Evolutionary conservation across 306 rosid genomes (phyloP), one percentile per base, ranked within the genome.

Genomic region (Adenanthera pavonina): DNA sequence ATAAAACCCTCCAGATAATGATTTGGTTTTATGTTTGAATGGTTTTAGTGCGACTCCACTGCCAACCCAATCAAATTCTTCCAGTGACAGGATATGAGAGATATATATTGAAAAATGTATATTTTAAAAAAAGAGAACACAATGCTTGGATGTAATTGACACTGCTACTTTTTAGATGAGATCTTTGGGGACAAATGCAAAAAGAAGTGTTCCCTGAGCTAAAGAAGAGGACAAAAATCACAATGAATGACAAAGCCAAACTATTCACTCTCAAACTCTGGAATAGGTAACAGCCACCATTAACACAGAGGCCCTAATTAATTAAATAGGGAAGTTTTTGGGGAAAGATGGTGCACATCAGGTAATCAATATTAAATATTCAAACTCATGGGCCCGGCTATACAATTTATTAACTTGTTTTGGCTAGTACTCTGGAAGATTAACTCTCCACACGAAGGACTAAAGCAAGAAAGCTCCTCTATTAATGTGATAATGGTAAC

Each of bases 381-480:
- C 71, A 78, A 85, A 74, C 41, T 52, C 52, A 76, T 53, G 67
- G 44, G 48, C 74, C 51, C 69, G 38, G 53, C 47, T 46, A 59
- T 46, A 57, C 33, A 53, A 53, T 41, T 62, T 13, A 81, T 12
- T 8, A 17, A 69, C 14, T 49, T 60, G 17, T 11, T 64, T 49
- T 52, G 44, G 14, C 41, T 52, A 17, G 19, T 33, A 19, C 62
- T 34, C 13, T 62, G 65, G 54, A 80, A 72, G 48, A 71, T 46
- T 56, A 75, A 61, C 19, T 68, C 40, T 2, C 2, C 43, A 7
- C 46, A 33, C 14, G 0, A 57, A 68, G 61, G 67, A 56, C 57
- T 8, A 82, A 46, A 69, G 43, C 51, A 47, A 34, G 77, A 51
- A 86, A 79, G 44, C 61, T 80, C 44, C 8, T 34, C 43, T 9